Base-by-base conservation (phyloP, 768 basidiomycete species). In the Lactifluus subvellereus region DNA sequence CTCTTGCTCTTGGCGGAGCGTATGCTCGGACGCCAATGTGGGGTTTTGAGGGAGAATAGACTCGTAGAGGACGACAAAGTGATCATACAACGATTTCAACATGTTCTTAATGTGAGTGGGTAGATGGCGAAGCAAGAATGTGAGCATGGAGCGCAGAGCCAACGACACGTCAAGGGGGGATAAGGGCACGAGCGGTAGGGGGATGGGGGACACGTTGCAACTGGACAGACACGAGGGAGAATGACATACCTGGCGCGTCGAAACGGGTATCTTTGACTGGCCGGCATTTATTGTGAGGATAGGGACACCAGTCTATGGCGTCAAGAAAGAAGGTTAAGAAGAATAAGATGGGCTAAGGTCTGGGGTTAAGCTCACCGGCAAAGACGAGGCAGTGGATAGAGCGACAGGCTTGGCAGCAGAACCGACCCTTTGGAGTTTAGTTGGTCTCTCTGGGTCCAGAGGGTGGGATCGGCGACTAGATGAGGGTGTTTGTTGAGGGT, bases 1-100 rank as follows among this genome's bases (percentile, higher is more conserved):
- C 62, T 92, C 87, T 38, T 83, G 82, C 70, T 96, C 94, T 69
- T 96, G 92, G 54, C 77, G 81, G 10, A 93, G 79, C 4, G 94
- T 85, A 74, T 96, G 89, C 57, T 91, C 85, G 0, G 85, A 75
- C 0, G 91, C 88, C 20, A 94, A 72, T 27, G 78, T 75, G 0
- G 88, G 85, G 62, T 86, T 78, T 14, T 73, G 61, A 2, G 82
- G 73, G 3, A 82, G 73, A 51, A 93, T 75, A 9, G 74, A 61
- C 9, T 82, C 75, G 75, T 94, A 94, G 2, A 94, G 75, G 27
- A 84, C 76, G 35, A 77, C 66, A 69, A 91, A 94, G 69, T 89
- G 87, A 30, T 88, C 83, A 68, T 86, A 87, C 11, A 94, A 75
- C 0, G 76, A 80, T 72, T 87, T 88, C 64, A 94, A 76, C 88